Evolutionary conservation across 164 flowering plant species (phyloP).

Genomic region (Pachysandra terminalis): DNA sequence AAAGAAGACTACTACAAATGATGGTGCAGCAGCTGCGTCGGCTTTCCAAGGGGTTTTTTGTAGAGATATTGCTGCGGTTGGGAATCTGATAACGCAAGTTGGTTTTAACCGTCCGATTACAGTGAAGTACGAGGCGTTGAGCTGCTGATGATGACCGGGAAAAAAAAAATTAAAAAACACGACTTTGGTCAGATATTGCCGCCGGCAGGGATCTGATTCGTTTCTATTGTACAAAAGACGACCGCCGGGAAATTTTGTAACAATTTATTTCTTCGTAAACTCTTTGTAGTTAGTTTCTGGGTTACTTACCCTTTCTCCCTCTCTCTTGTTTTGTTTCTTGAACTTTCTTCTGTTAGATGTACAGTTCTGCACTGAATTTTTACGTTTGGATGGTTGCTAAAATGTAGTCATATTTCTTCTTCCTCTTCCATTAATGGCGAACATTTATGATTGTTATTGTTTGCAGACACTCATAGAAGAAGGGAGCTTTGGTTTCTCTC

Average conservation of each 20-base stretch:
- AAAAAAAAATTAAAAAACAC: too few species aligned
- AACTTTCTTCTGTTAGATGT: background rate
- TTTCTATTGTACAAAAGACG: slow-evolving; percentile 28
- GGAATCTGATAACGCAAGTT: slow-evolving; percentile 63
- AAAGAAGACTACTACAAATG: slow-evolving; percentile 2
- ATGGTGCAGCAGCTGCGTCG: slow-evolving; percentile 20
- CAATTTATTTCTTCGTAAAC: background rate
- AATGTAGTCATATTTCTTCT: background rate
- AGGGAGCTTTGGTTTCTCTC: slow-evolving; percentile 3
- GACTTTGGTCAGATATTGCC: background rate
- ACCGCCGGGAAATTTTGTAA: slow-evolving; percentile 48
- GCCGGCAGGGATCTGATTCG: background rate
- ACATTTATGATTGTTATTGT: slow-evolving; percentile 6
- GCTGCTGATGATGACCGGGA: slow-evolving; percentile 76
- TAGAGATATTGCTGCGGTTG: slow-evolving; percentile 76
- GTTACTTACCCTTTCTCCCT: background rate
- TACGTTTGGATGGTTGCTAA: background rate
- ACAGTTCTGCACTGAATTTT: background rate
- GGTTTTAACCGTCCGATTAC: slow-evolving; percentile 69
- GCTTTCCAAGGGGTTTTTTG: slow-evolving; percentile 85
- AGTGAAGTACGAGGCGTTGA: slow-evolving; percentile 83
- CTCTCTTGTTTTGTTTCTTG: too few species aligned
- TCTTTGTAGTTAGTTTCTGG: background rate
- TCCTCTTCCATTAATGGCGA: slow-evolving; percentile 1
- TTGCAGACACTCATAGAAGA: background rate